phyloP scores from a whole-genome alignment of 768 basidiomycete species.

The Mycena chlorophos region DNA sequence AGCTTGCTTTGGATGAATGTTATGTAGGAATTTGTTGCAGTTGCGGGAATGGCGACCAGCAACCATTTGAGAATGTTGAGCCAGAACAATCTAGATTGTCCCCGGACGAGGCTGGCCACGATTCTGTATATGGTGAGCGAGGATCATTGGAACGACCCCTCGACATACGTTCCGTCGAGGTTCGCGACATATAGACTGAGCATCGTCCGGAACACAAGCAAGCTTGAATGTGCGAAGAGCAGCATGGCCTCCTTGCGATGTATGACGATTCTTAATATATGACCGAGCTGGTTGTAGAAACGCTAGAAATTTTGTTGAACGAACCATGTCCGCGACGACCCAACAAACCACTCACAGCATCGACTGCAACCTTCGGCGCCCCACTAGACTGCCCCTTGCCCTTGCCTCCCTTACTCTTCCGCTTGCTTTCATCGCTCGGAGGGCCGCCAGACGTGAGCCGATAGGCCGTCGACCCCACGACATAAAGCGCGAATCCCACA shows the following conservation, averaged over 20 bases:
- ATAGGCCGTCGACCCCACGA: constrained; percentile 61
- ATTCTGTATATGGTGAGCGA: constrained; percentile 53
- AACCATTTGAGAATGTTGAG: constrained; percentile 88
- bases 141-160: constrained; percentile 1
- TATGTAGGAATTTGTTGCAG: constrained; percentile 91
- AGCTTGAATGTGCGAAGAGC: constrained; percentile 82
- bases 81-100: constrained; percentile 75
- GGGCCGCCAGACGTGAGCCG: constrained; percentile 50
- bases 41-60: constrained; percentile 88
- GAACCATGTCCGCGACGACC: neutral
- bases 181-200: constrained; percentile 93
- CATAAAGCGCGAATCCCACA: constrained; percentile 67
- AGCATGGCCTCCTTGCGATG: constrained; percentile 89
- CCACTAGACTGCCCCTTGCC: constrained; percentile 38
- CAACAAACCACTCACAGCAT: constrained; percentile 27
- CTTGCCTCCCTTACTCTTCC: constrained; percentile 36
- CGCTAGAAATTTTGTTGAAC: constrained; percentile 58
- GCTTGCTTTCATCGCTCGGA: constrained; percentile 37
- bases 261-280: constrained; percentile 84
- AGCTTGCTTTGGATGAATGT: constrained; percentile 93
- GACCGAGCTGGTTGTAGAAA: constrained; percentile 80
- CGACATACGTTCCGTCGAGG: constrained; percentile 62
- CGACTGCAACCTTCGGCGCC: constrained; percentile 66
- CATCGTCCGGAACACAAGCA: constrained; percentile 86
- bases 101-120: constrained; percentile 91